phyloP scores from a whole-genome alignment of 2,329 filamentous ascomycete species.

The Sordariomycetes sp. region DNA sequence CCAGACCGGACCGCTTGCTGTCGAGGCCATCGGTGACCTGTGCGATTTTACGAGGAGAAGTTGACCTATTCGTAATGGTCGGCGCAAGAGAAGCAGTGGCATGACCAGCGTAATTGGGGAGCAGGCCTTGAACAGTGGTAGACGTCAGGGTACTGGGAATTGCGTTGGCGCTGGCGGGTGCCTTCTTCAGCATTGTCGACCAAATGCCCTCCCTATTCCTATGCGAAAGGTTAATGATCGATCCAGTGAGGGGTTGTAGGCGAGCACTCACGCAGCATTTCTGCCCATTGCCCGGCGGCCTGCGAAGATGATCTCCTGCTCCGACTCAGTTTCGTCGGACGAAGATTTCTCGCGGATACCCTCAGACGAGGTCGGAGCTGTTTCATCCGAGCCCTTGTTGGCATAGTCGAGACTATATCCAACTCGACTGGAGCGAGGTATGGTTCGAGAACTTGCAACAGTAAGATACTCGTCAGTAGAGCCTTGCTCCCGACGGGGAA shows the following conservation, averaged over 20 bases:
- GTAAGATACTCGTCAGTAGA: conserved; percentile 8
- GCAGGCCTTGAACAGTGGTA: conserved; percentile 42
- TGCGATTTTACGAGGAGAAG: no score
- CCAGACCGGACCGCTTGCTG: conserved; percentile 12
- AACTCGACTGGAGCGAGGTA: conserved; percentile 7
- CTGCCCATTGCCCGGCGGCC: conserved; percentile 20
- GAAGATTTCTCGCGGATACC: conserved; percentile 14
- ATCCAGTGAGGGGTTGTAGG: no score
- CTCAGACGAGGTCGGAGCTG: conserved; percentile 3
- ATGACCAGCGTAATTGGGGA: conserved; percentile 43
- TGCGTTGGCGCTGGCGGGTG: conserved; percentile 35
- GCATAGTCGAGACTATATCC: conserved; percentile 17
- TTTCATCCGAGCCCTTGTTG: conserved; percentile 11
- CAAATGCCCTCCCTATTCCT: conserved; percentile 39
- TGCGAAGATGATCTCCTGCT: conserved; percentile 25
- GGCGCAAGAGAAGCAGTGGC: conserved; percentile 41
- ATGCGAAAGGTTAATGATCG: no score
- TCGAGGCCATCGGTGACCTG: conserved; percentile 17
- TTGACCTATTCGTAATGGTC: conserved; percentile 28
- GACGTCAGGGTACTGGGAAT: conserved; percentile 41
- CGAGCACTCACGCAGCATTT: conserved; percentile 6
- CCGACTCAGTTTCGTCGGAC: conserved; percentile 22
- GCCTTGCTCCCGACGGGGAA: conserved; percentile 12
- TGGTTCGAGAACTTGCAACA: conserved; percentile 2
- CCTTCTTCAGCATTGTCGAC: conserved; percentile 42